Percentiles rank a stretch among this genome's conserved stretches.
Conservation (phyloP, 2,329 filamentous ascomycete genomes). For the Penicillium sp. region DNA sequence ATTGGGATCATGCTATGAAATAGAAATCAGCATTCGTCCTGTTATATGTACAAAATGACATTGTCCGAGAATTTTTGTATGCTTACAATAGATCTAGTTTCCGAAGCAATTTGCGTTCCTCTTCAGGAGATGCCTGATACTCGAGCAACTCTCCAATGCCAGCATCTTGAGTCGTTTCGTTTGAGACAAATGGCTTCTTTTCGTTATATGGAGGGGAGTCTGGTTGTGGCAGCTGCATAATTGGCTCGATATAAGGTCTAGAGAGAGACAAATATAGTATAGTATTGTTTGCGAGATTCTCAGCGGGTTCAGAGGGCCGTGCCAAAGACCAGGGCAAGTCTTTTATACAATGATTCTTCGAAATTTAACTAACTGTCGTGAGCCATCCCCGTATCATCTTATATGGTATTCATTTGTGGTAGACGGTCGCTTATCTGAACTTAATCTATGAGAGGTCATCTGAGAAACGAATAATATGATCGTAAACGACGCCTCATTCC, state of each 20-base stretch:
- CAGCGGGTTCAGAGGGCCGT: background rate
- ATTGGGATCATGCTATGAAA: slow-evolving; percentile 13
- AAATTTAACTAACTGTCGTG: background rate
- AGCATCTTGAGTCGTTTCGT: background rate
- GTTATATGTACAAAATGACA: background rate
- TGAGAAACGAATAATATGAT: too few species aligned
- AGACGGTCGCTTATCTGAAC: too few species aligned
- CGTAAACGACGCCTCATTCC: too few species aligned
- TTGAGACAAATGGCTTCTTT: background rate
- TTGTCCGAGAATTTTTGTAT: background rate
- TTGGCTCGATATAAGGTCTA: background rate
- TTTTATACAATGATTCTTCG: background rate
- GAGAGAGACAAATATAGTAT: background rate
- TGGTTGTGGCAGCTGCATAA: background rate
- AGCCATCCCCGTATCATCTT: background rate
- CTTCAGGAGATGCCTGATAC: background rate
- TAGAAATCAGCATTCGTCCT: background rate
- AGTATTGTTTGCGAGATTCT: background rate
- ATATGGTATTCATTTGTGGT: too few species aligned
- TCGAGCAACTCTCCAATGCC: background rate
- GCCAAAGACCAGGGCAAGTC: background rate
- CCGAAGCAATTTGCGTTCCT: background rate
- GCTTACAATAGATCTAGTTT: slow-evolving; percentile 3
- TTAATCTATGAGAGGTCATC: too few species aligned
- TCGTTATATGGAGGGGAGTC: background rate